Evolutionary conservation across 345 rosid species (phyloP), one percentile per base, ranked within the genome.

Genomic region (Sisymbrium altissimum): DNA sequence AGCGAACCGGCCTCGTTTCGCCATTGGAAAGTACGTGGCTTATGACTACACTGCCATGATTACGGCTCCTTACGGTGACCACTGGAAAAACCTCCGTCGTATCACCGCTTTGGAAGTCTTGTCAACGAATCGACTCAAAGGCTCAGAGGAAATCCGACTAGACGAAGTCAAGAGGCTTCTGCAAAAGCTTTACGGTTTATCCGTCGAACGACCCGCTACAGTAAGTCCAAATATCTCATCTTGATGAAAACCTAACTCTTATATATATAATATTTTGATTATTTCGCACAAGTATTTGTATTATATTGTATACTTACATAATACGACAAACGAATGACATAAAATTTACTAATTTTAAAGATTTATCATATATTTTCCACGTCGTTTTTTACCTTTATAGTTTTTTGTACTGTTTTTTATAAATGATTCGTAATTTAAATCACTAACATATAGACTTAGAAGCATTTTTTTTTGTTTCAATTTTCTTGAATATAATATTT

Each of bases 41-140:
- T 78, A 78, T 46, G 64, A 78, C 21, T 67, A 46, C 32, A 65
- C 81, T 8, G 7, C 78, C 41, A 66, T 78, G 78, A 66, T 7
- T 18, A 61, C 49, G 25, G 68, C 78, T 29, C 64, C 78, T 1
- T 78, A 73, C 23, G 74, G 81, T 25, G 74, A 73, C 44, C 81
- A 78, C 36, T 78, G 81, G 81, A 50, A 74, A 27, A 78, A 78
- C 44, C 81, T 78, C 19, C 81, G 81, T 36, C 78, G 74, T 43
- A 66, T 78, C 56, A 53, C 58, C 35, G 49, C 81, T 46, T 56
- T 71, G 33, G 78, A 78, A 41, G 45, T 72, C 35, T 53, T 78
- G 10, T 78, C 81, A 3, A 58, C 69, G 23, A 44, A 23, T 78
- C 15, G 74, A 48, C 81, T 78, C 49, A 78, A 78, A 14, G 57